These are phyloP conservation scores for Arthrobotrys pseudoclavata DNA, from an alignment of 2,329 filamentous ascomycete species.

Conservation along the genomic window DNA sequence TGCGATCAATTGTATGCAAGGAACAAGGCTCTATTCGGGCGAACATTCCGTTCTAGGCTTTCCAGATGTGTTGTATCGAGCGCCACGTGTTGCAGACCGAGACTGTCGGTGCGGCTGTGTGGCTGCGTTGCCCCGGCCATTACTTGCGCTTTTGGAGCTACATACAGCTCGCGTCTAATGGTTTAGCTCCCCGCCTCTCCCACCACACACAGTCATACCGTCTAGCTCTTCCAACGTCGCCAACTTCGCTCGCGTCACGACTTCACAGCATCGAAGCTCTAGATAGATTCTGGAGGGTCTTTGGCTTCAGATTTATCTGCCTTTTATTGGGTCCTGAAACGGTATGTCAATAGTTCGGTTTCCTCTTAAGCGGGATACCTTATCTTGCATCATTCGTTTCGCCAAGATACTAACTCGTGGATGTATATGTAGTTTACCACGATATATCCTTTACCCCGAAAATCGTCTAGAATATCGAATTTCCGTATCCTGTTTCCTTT, in stretches of 20 bases:
- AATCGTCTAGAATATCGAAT: neutral
- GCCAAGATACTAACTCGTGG: neutral
- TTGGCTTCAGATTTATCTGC: neutral
- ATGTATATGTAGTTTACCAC: conserved; percentile 10
- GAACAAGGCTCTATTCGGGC: neutral
- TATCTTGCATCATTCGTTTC: neutral
- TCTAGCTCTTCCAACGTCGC: conserved; percentile 2
- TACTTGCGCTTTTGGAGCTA: conserved; percentile 10
- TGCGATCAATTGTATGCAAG: neutral
- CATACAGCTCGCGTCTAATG: neutral
- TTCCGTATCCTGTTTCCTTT: neutral
- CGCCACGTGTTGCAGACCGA: neutral
- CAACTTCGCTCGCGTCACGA: conserved; percentile 10
- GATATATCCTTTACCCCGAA: neutral
- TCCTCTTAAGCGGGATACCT: neutral
- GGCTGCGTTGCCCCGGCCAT: neutral
- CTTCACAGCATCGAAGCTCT: neutral
- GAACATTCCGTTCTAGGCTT: neutral
- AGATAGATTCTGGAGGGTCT: neutral
- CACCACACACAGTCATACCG: conserved; percentile 21
- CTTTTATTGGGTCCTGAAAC: neutral
- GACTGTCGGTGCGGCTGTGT: neutral
- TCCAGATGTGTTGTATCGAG: neutral
- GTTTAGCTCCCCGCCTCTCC: conserved; percentile 12
- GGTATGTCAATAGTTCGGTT: neutral